These are phyloP conservation scores for Thuja plicata DNA, from an alignment of 83 land plant species.

Conservation along the genomic window DNA sequence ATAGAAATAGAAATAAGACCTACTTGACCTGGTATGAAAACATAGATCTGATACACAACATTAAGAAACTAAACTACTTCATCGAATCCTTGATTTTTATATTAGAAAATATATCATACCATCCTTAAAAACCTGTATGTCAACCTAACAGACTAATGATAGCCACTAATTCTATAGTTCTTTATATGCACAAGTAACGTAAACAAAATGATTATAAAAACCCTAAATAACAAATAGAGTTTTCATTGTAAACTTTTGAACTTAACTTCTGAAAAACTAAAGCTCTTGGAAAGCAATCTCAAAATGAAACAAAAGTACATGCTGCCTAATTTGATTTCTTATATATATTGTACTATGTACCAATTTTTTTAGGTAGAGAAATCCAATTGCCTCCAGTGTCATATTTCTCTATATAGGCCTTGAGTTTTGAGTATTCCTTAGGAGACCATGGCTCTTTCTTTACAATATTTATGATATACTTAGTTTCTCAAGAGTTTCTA, in stretches of 20 bases:
- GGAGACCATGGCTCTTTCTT: constrained; percentile 36
- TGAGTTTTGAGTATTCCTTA: constrained; percentile 25
- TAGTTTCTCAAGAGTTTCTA: background rate
- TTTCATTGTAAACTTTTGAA: too few relatives aligned
- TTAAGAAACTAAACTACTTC: background rate
- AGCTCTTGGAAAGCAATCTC: too few relatives aligned
- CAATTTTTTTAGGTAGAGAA: constrained; percentile 30
- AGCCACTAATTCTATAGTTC: too few relatives aligned
- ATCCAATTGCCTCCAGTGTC: constrained; percentile 36
- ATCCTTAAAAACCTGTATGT: too few relatives aligned
- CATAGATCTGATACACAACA: background rate
- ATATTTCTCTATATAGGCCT: constrained; percentile 20
- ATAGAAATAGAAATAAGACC: too few relatives aligned
- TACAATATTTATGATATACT: background rate
- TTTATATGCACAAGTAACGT: too few relatives aligned
- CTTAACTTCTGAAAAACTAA: too few relatives aligned
- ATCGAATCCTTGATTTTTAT: background rate
- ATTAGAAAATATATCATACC: background rate
- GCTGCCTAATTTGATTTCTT: too few relatives aligned
- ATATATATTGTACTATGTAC: constrained; percentile 4
- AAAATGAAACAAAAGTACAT: too few relatives aligned
- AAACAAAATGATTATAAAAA: too few relatives aligned
- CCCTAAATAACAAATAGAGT: too few relatives aligned
- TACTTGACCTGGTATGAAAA: background rate
- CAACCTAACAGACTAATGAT: too few relatives aligned